These are phyloP conservation scores for Eucalyptus tenuipes DNA, from an alignment of 345 rosid genomes.

Conservation along the genomic window DNA sequence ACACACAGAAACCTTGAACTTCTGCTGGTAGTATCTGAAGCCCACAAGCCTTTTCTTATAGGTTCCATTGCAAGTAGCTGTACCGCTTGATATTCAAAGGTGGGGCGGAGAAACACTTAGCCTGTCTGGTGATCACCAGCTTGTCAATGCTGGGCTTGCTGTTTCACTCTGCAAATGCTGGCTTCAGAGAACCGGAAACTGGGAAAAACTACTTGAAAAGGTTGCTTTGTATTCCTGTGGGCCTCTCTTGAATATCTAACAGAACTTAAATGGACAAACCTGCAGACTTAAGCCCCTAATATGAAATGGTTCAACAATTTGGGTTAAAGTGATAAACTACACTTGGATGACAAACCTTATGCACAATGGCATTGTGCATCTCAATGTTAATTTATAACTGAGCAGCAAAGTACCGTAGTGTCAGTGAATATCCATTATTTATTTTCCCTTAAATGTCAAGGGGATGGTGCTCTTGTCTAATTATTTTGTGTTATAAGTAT, in stretches of 20 bases:
- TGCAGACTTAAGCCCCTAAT: background rate
- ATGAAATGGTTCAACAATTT: background rate
- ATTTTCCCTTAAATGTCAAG: background rate
- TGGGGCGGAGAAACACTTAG: conserved; percentile 48
- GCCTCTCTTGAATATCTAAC: background rate
- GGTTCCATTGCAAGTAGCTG: conserved; percentile 60
- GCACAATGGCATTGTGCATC: background rate
- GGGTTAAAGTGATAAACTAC: background rate
- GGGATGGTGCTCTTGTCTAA: background rate
- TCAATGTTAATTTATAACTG: background rate
- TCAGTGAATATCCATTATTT: background rate
- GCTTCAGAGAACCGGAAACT: conserved; percentile 72
- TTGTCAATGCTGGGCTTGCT: conserved; percentile 82
- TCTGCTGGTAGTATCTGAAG: background rate
- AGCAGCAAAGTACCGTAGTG: background rate
- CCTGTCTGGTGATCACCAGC: conserved; percentile 81
- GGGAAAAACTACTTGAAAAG: conserved; percentile 37
- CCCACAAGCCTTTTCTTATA: conserved; percentile 6
- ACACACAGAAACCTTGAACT: background rate
- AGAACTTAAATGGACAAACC: background rate
- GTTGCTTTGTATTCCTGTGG: conserved; percentile 12
- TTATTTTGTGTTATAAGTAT: background rate
- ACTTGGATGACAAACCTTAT: background rate
- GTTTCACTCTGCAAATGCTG: conserved; percentile 71
- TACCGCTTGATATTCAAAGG: conserved; percentile 36